Conservation (phyloP, 78 protist genomes). For the Corallochytrium limacisporum region DNA sequence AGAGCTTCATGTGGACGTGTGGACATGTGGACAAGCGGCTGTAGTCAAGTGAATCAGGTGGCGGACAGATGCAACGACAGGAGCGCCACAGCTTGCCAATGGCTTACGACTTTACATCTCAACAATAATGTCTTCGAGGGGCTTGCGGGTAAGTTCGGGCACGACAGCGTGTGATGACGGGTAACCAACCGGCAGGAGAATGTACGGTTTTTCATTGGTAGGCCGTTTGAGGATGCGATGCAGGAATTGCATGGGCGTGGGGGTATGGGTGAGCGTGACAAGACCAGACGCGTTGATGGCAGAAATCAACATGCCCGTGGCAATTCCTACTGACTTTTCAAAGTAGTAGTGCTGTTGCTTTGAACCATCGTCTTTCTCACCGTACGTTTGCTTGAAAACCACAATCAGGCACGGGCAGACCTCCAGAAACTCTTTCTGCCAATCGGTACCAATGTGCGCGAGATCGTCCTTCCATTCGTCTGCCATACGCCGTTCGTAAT, state of each 20-base stretch:
- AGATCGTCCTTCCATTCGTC: neutral
- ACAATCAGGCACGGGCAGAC: neutral
- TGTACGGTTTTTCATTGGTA: constrained; percentile 7
- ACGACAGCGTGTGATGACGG: neutral
- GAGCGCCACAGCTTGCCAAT: too few species aligned
- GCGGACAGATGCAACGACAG: too few species aligned
- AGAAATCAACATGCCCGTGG: neutral
- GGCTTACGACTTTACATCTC: neutral
- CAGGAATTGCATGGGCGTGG: neutral
- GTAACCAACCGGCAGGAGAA: constrained; percentile 19
- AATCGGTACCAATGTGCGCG: neutral
- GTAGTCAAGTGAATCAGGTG: too few species aligned
- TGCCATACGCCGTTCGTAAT: neutral
- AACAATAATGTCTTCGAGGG: neutral
- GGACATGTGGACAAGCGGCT: too few species aligned
- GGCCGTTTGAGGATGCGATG: neutral
- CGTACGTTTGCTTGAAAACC: constrained; percentile 7
- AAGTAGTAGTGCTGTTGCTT: neutral
- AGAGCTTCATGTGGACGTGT: too few species aligned
- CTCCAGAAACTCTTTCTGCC: neutral
- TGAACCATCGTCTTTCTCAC: too few species aligned
- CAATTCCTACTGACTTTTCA: neutral
- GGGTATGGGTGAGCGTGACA: constrained; percentile 19
- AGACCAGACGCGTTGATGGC: constrained; percentile 22
- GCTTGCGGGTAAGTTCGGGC: neutral